A percentile compares a stretch with the other conserved stretches of the same genome.
These are phyloP conservation scores for Lyophyllum semitale DNA, from an alignment of 768 basidiomycete genomes.

Conservation along the genomic window DNA sequence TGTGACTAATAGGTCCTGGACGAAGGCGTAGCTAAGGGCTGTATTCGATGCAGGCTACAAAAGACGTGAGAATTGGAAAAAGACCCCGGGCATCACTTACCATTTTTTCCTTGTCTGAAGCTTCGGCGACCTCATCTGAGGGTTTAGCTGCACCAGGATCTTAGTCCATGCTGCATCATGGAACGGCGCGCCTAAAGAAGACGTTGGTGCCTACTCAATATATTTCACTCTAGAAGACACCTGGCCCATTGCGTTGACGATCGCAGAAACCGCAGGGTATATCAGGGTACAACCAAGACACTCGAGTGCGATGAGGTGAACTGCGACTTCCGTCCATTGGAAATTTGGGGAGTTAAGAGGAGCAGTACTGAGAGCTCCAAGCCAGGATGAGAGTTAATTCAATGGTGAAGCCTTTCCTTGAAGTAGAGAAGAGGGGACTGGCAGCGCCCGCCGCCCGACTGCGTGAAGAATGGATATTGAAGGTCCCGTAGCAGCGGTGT, in stretches of 20 bases:
- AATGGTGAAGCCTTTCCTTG: slow-evolving; percentile 29
- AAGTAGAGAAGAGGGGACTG: slow-evolving; percentile 52
- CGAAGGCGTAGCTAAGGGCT: slow-evolving; percentile 47
- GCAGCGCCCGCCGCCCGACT: slow-evolving; percentile 46
- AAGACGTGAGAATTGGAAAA: not conserved
- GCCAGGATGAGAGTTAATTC: slow-evolving; percentile 31
- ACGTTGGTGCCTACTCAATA: slow-evolving; percentile 36
- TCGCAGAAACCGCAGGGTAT: slow-evolving; percentile 55
- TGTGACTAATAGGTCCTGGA: slow-evolving; percentile 56
- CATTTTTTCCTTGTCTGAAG: slow-evolving; percentile 11
- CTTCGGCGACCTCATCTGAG: not conserved
- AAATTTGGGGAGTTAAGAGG: slow-evolving; percentile 41
- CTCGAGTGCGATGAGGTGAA: slow-evolving; percentile 43
- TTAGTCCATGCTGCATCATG: no score
- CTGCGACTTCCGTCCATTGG: slow-evolving; percentile 20
- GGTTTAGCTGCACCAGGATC: slow-evolving; percentile 16
- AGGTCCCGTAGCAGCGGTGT: slow-evolving; percentile 68
- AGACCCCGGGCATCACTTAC: slow-evolving; percentile 6
- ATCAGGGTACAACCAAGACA: slow-evolving; percentile 61
- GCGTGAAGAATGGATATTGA: slow-evolving; percentile 68
- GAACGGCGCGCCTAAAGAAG: slow-evolving; percentile 47
- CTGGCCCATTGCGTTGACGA: slow-evolving; percentile 34
- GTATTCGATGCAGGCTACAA: slow-evolving; percentile 2
- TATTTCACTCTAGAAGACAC: slow-evolving; percentile 16
- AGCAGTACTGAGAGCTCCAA: slow-evolving; percentile 51